Evolutionary conservation across 495 filamentous ascomycete species (phyloP).

Genomic region (Penicillium herquei): DNA sequence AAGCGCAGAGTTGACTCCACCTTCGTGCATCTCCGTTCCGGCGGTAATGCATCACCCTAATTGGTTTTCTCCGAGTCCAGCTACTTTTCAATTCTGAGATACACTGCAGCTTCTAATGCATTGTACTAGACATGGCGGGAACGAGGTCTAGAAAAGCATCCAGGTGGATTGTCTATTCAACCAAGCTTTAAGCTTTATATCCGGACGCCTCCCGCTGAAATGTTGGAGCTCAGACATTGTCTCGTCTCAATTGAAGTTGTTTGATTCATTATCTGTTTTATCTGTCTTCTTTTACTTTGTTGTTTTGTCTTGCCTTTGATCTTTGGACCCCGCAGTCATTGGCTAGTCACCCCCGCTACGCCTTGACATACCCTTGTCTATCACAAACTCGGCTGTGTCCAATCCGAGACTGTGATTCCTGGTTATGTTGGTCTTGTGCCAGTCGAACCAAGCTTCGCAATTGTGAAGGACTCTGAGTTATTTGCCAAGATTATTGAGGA

Average conservation of each 20-base stretch:
- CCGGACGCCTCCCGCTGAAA: conserved; percentile 19
- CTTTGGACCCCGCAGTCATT: conserved; percentile 5
- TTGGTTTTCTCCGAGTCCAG: conserved; percentile 12
- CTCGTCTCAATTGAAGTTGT: not conserved
- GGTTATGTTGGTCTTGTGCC: conserved; percentile 8
- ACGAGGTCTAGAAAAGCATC: not conserved
- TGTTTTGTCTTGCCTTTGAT: conserved; percentile 5
- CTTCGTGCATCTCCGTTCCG: conserved; percentile 11
- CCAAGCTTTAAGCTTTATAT: conserved; percentile 25
- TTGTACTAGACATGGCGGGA: conserved; percentile 12
- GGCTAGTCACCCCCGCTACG: conserved; percentile 12
- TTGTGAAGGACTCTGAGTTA: conserved; percentile 2
- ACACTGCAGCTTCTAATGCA: conserved; percentile 12
- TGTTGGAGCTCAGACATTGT: conserved; percentile 3
- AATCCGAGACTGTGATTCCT: conserved; percentile 10
- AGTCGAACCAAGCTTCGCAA: conserved; percentile 3
- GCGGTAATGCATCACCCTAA: conserved; percentile 20
- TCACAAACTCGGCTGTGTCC: conserved; percentile 8
- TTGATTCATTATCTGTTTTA: conserved; percentile 1
- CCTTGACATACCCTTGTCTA: conserved; percentile 15
- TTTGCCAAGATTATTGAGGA: not conserved
- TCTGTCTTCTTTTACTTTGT: conserved; percentile 1
- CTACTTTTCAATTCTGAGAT: not conserved
- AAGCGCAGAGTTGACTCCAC: conserved; percentile 8
- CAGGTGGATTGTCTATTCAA: conserved; percentile 1